phyloP scores from a whole-genome alignment of 2,329 filamentous ascomycete genomes.

The Lecanoromycetidae sp. region DNA sequence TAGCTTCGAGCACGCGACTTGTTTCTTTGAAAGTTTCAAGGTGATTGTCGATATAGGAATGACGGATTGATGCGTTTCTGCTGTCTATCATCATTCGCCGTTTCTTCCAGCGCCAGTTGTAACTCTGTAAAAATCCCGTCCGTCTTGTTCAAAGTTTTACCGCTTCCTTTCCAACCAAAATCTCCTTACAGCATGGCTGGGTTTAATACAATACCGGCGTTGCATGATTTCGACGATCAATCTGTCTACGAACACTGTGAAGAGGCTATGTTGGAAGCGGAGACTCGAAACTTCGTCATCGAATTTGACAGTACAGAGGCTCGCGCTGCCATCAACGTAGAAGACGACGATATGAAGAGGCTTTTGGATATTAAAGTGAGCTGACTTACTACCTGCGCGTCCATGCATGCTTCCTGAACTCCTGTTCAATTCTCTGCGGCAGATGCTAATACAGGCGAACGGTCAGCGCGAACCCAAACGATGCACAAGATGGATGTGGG shows the following conservation, averaged over 20 bases:
- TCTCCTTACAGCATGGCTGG: background rate
- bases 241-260: conserved; percentile 36
- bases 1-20: background rate
- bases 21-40: too few species aligned
- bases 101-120: too few species aligned
- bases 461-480: conserved; percentile 35
- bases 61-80: background rate
- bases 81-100: background rate
- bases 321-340: conserved; percentile 45
- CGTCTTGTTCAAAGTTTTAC: background rate
- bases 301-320: conserved; percentile 48
- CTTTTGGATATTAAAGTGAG: conserved; percentile 26
- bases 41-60: too few species aligned
- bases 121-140: background rate
- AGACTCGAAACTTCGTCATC: conserved; percentile 50
- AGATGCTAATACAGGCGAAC: background rate
- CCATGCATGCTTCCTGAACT: background rate
- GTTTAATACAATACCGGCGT: conserved; percentile 20
- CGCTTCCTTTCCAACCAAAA: background rate
- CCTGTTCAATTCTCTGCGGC: background rate
- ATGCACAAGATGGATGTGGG: conserved; percentile 54
- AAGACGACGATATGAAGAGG: conserved; percentile 29
- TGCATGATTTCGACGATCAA: conserved; percentile 43
- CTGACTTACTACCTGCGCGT: background rate
- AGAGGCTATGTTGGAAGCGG: conserved; percentile 28